Evolutionary conservation across 306 rosid genomes (phyloP).

Genomic region (Rosa multiflora): DNA sequence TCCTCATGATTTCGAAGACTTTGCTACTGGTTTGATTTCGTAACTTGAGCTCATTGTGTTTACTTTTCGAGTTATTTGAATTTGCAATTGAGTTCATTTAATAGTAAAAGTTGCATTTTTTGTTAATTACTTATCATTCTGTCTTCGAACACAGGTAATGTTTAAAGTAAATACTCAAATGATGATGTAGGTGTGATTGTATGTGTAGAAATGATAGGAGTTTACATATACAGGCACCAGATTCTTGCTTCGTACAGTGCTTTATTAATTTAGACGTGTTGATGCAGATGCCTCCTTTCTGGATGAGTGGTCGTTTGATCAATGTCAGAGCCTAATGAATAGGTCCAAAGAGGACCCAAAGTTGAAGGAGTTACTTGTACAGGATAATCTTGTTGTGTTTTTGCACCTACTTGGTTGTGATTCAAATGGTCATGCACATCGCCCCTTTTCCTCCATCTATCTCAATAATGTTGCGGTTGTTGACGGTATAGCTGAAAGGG

Average conservation of each 20-base stretch:
- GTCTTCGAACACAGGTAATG: neutral
- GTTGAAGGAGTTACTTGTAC: slow-evolving; percentile 59
- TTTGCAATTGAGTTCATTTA: neutral
- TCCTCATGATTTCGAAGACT: slow-evolving; percentile 83
- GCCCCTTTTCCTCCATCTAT: slow-evolving; percentile 79
- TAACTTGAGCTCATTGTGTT: neutral
- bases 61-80: neutral
- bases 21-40: slow-evolving; percentile 63
- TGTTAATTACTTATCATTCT: neutral
- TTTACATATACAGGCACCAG: neutral
- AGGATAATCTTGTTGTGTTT: slow-evolving; percentile 71
- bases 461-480: slow-evolving; percentile 90
- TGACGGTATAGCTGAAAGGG: slow-evolving; percentile 78
- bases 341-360: slow-evolving; percentile 64
- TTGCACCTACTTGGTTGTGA: slow-evolving; percentile 91
- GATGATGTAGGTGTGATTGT: neutral
- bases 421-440: slow-evolving; percentile 92
- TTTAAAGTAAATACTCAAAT: neutral
- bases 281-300: slow-evolving; percentile 87
- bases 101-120: too few species aligned
- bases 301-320: slow-evolving; percentile 91
- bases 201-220: neutral
- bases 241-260: slow-evolving; percentile 16
- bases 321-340: slow-evolving; percentile 72
- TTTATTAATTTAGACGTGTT: slow-evolving; percentile 24